Conservation (phyloP, 441 rosid species). For the Iberis amara region DNA sequence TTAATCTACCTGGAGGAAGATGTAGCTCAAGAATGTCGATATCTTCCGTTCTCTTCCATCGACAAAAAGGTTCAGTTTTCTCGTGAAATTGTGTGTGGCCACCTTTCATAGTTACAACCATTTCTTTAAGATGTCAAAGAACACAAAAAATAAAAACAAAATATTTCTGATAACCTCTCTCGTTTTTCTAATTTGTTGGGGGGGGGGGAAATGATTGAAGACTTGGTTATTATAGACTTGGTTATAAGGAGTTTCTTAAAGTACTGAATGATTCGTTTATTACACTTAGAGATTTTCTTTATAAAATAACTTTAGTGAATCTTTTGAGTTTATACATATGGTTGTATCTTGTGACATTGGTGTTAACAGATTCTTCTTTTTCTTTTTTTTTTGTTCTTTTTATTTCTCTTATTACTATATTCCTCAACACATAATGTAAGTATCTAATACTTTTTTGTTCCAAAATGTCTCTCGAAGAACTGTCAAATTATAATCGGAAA, state of each 20-base stretch:
- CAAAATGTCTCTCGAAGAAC: no score
- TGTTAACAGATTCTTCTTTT: conserved; percentile 8
- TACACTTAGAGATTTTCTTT: conserved; percentile 24
- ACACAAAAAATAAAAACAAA: not conserved
- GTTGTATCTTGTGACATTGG: conserved; percentile 24
- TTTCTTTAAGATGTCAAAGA: conserved; percentile 7
- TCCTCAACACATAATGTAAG: no score
- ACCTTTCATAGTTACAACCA: conserved; percentile 6
- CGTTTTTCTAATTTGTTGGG: not conserved
- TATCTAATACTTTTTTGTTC: no score
- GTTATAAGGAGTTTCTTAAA: not conserved
- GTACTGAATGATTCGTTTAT: conserved; percentile 35
- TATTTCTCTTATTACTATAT: no score
- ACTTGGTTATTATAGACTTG: no score
- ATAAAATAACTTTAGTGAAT: not conserved
- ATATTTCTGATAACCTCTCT: not conserved
- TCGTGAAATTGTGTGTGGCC: conserved; percentile 18
- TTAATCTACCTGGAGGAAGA: conserved; percentile 30
- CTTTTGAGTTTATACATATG: not conserved
- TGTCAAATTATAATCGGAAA: no score
- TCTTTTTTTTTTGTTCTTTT: no score
- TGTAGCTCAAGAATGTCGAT: conserved; percentile 33
- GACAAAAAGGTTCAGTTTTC: conserved; percentile 44
- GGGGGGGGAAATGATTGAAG: not conserved
- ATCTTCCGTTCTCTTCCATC: conserved; percentile 32